These are phyloP conservation scores for Fusarium sp. DNA, from an alignment of 2,329 filamentous ascomycete species.

Conservation along the genomic window DNA sequence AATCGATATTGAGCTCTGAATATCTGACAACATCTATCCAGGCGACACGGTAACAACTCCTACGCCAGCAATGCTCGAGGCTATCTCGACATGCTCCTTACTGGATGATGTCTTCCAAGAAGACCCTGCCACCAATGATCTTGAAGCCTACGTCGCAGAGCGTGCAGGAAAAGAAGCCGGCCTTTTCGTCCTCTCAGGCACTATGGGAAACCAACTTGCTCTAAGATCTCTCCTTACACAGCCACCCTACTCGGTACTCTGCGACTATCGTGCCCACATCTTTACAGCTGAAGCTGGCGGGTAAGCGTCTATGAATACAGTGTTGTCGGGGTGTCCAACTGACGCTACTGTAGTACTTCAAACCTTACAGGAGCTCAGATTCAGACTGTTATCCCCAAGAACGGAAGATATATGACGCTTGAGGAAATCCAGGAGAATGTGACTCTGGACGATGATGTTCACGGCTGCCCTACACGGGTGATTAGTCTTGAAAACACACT, in stretches of 20 bases:
- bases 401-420: conserved; percentile 79
- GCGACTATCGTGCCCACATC: conserved; percentile 84
- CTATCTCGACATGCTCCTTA: conserved; percentile 79
- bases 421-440: conserved; percentile 78
- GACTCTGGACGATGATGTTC: conserved; percentile 76
- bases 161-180: conserved; percentile 81
- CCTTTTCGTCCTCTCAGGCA: conserved; percentile 87
- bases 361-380: conserved; percentile 78
- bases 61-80: conserved; percentile 82
- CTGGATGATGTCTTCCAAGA: conserved; percentile 87
- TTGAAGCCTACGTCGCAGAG: conserved; percentile 79
- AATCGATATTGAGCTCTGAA: background rate
- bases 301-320: conserved; percentile 48
- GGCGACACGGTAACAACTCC: conserved; percentile 76
- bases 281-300: conserved; percentile 74
- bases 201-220: conserved; percentile 93
- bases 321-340: background rate
- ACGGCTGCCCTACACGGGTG: conserved; percentile 82
- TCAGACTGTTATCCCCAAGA: conserved; percentile 73
- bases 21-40: conserved; percentile 35
- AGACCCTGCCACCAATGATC: conserved; percentile 79
- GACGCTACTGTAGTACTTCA: conserved; percentile 67
- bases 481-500: conserved; percentile 91
- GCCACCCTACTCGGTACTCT: conserved; percentile 84
- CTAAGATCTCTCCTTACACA: conserved; percentile 81